Base-by-base conservation (phyloP, 2,329 filamentous ascomycete genomes). In the Diaporthe australafricana region DNA sequence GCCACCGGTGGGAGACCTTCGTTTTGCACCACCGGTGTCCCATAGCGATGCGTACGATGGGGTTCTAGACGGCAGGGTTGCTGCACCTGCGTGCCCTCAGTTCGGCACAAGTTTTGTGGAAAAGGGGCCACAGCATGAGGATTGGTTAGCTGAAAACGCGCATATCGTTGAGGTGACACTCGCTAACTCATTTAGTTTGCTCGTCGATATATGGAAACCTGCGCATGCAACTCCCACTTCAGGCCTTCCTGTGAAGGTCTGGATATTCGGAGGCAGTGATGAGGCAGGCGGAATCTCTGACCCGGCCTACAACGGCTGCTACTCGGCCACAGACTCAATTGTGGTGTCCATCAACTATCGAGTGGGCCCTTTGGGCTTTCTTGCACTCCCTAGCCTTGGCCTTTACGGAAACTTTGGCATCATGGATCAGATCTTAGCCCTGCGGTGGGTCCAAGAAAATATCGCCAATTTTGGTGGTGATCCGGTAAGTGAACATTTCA, bases 341-440 rank as follows among this genome's bases (percentile, higher is more conserved):
- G 57, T 63, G 57, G 57, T 63, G 42, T 63, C 45, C n/a, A 65
- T 65, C 30, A 65, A 50, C 60, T 65, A 65, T 27, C 60, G 60
- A 25, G 14, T 65, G 7, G 60, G 45, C 12, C 60, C 60, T 17
- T 40, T 65, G 60, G 60, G 60, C 27, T 65, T 50, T 16, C 60
- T 50, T 20, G 60, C 60, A 20, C 42, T 65, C 3, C 45, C 60
- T 0, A 12, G 1, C 27, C 42, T 65, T 22, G 60, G 42, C 20
- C 9, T 65, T 11, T 11, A 65, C 1, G 45, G 60, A 0, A 65
- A 65, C 3, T 50, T 35, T 25, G 60, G 38, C 20, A n/a, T 65
- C 6, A 65, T 35, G 42, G 60, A 63, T 48, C 57, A 63, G 27
- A 30, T 63, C 4, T 35, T 63, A 25, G 57, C 57, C 17, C 16